phyloP scores from a whole-genome alignment of 495 filamentous ascomycete species.

The Daldinia childiae region DNA sequence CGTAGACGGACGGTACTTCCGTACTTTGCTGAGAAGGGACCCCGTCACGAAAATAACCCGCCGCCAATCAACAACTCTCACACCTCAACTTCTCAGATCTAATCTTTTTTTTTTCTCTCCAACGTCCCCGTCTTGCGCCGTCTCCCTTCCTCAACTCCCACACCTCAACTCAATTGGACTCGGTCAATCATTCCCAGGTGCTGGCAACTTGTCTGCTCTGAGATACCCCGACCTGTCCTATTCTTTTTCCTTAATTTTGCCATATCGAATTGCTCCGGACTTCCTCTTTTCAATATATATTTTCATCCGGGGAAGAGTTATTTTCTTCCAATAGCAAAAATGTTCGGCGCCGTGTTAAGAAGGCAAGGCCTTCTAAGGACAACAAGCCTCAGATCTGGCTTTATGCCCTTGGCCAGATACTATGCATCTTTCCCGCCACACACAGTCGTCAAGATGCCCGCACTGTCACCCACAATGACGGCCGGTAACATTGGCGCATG shows the following conservation, averaged over 20 bases:
- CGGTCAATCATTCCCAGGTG: constrained; percentile 45
- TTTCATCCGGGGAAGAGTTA: constrained; percentile 40
- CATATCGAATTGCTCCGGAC: constrained; percentile 39
- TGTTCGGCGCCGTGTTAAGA: constrained; percentile 64
- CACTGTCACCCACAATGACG: constrained; percentile 97
- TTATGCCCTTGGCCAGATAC: constrained; percentile 63
- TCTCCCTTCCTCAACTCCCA: constrained; percentile 13
- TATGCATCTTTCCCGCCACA: constrained; percentile 85
- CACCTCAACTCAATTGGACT: constrained; percentile 36
- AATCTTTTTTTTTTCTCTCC: constrained; percentile 36
- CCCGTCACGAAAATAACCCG: constrained; percentile 31
- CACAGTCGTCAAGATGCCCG: constrained; percentile 96
- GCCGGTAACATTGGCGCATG: constrained; percentile 95
- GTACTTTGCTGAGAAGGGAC: constrained; percentile 31
- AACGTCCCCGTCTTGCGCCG: constrained; percentile 34
- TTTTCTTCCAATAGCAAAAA: constrained; percentile 51
- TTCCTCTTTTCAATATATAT: constrained; percentile 23
- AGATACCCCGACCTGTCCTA: constrained; percentile 37
- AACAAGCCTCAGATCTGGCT: constrained; percentile 51
- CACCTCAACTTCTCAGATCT: constrained; percentile 29
- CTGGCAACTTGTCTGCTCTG: constrained; percentile 43
- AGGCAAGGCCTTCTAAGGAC: constrained; percentile 62
- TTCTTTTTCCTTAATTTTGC: constrained; percentile 32
- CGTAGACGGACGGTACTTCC: constrained; percentile 8
- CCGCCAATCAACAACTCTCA: constrained; percentile 39